These are phyloP conservation scores for Blastocystis sp. DNA, from an alignment of 352 stramenopile genomes.

Conservation along the genomic window DNA sequence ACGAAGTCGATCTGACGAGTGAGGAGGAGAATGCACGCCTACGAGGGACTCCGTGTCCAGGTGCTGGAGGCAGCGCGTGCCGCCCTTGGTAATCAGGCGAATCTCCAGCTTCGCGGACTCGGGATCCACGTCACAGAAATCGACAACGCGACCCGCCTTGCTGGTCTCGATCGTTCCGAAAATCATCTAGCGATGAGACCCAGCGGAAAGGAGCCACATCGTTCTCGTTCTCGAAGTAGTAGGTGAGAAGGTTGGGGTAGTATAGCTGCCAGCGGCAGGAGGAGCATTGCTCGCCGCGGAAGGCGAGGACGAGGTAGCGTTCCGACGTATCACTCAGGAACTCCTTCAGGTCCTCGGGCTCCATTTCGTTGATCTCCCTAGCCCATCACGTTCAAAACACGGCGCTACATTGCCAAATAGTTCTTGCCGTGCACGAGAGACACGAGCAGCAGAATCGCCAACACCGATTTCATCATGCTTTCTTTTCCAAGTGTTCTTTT, in stretches of 20 bases:
- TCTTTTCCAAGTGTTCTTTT: too few relatives aligned
- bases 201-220: conserved; percentile 7
- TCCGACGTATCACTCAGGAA: conserved; percentile 55
- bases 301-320: conserved; percentile 45
- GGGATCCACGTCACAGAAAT: conserved; percentile 67
- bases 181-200: conserved; percentile 36
- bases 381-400: neutral
- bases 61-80: conserved; percentile 51
- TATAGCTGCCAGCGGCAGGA: conserved; percentile 63
- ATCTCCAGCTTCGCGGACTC: conserved; percentile 63
- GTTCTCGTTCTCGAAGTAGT: conserved; percentile 64
- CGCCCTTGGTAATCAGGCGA: conserved; percentile 27
- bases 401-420: conserved; percentile 35
- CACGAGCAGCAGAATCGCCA: conserved; percentile 21
- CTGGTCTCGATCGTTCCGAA: conserved; percentile 46
- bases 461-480: conserved; percentile 5
- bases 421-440: conserved; percentile 30
- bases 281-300: conserved; percentile 52
- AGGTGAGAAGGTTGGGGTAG: conserved; percentile 53
- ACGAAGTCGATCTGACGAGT: conserved; percentile 49
- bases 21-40: neutral
- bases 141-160: conserved; percentile 10
- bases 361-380: conserved; percentile 60
- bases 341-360: conserved; percentile 46
- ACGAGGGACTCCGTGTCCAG: conserved; percentile 35